A percentile compares a stretch with the other conserved stretches of the same genome.
These are phyloP conservation scores for Tetracladium marchalianum DNA, from an alignment of 495 filamentous ascomycete species.

Conservation along the genomic window DNA sequence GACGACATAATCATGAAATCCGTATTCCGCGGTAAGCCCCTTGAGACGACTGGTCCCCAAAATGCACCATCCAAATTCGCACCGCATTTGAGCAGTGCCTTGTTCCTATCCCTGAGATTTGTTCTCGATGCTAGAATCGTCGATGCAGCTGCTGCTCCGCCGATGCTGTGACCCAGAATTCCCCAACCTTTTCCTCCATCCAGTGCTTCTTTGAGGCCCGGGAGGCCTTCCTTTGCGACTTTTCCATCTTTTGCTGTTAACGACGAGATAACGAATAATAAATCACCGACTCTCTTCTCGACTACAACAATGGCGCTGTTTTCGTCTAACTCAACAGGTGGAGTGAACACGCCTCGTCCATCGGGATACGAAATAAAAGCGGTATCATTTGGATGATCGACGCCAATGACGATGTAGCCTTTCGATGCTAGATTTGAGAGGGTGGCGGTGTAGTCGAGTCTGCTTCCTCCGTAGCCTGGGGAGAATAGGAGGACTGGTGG, in stretches of 20 bases:
- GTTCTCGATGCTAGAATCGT: background rate
- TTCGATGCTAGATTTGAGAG: conserved; percentile 32
- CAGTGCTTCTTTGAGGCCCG: background rate
- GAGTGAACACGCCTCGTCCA: conserved; percentile 19
- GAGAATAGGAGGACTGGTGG: conserved; percentile 27
- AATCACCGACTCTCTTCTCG: background rate
- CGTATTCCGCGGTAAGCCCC: background rate
- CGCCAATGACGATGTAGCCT: conserved; percentile 32
- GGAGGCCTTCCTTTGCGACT: background rate
- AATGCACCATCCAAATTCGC: background rate
- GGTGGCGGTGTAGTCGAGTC: conserved; percentile 29
- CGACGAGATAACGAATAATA: background rate
- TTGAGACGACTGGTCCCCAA: background rate
- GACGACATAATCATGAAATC: background rate
- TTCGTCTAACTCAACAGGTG: background rate
- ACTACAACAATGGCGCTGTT: background rate
- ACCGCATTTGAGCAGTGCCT: background rate
- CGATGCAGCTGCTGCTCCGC: background rate
- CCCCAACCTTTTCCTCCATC: background rate
- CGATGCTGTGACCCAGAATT: background rate
- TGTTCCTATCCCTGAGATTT: too few relatives aligned
- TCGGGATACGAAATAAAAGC: conserved; percentile 36
- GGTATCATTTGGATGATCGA: conserved; percentile 40
- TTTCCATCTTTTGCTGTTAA: background rate
- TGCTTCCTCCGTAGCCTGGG: conserved; percentile 21